A percentile compares a stretch with the other conserved stretches of the same genome.
These are phyloP conservation scores for Tulasnella sp. DNA, from an alignment of 768 basidiomycete species.

Conservation along the genomic window DNA sequence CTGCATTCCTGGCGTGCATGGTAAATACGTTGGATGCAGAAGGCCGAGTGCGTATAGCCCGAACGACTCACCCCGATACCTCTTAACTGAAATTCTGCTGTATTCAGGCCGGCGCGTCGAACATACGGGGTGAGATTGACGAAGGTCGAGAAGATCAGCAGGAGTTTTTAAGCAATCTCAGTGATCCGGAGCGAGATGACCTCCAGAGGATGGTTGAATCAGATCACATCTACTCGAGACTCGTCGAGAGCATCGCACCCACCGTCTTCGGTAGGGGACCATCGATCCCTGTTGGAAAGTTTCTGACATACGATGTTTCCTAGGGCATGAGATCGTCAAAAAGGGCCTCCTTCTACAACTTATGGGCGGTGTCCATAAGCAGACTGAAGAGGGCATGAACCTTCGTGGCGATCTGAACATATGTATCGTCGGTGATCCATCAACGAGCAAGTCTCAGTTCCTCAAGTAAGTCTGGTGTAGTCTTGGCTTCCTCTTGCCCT, in stretches of 20 bases:
- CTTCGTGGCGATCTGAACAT: conserved; percentile 98
- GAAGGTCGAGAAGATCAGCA: conserved; percentile 62
- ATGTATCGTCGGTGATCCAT: conserved; percentile 95
- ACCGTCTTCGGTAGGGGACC: conserved; percentile 66
- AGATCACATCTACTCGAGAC: conserved; percentile 86
- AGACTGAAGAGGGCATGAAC: conserved; percentile 92
- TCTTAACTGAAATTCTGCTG: not conserved
- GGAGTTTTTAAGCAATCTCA: conserved; percentile 79
- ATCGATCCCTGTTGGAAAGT: not conserved
- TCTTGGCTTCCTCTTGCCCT: not conserved
- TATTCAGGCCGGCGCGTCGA: conserved; percentile 57
- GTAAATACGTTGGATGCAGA: conserved; percentile 68
- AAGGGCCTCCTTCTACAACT: conserved; percentile 92
- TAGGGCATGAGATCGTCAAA: conserved; percentile 93
- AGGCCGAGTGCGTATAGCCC: conserved; percentile 51
- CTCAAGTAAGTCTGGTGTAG: conserved; percentile 60
- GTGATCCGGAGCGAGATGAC: conserved; percentile 90
- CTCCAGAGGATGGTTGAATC: conserved; percentile 88
- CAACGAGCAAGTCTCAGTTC: conserved; percentile 97
- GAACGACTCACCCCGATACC: not conserved
- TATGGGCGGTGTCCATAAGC: conserved; percentile 98
- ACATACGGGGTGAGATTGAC: conserved; percentile 84
- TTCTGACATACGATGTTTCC: not conserved
- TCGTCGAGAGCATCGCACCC: conserved; percentile 92
- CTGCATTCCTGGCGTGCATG: conserved; percentile 97